Base-by-base conservation (phyloP, 2,329 filamentous ascomycete species). In the Cytospora piceicola region DNA sequence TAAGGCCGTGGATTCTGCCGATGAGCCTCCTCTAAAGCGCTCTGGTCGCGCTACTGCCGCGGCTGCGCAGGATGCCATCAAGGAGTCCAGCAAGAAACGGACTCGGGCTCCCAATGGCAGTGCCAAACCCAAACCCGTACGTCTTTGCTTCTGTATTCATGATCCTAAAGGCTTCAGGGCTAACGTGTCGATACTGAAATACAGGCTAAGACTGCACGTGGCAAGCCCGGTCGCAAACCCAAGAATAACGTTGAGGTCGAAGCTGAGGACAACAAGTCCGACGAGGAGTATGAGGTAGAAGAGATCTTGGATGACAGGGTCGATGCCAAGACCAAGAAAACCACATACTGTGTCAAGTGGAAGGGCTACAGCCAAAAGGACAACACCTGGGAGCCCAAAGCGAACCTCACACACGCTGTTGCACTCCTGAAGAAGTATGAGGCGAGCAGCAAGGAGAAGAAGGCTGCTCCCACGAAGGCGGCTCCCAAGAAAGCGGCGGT, bases 311-410 rank as follows among this genome's bases (percentile, higher is more conserved):
- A 78, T 22, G 76, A 76, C 0, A 73, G 71, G 5, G 73, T 82
- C 46, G 77, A 82, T 51, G 71, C 70, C 8, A 71, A 73, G 6
- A 78, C 77, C 1, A 74, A 75, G 67, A 71, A 77, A 66, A 75
- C 78, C 67, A 72, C 79, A 70, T 87, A 83, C 71, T 67, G 76
- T 4, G 78, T 88, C 61, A 85, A 86, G 72, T 87, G 85, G 85
- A 79, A 80, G 69, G 82, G 81, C 0, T 86, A 77, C 62, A 59
- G 75, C 0, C 67, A 70, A 0, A 73, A 75, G 22, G 71, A 82
- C 1, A 85, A 81, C 65, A 85, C 83, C 0, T 87, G 85, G 85
- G 84, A 86, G 74, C 82, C 82, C 1, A 79, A 76, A 70, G 71
- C 64, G 22, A 80, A 85, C 64, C 70, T 86, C 22, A 61, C 58